Evolutionary conservation across 164 flowering plant species (phyloP).

Genomic region (Piper longum): DNA sequence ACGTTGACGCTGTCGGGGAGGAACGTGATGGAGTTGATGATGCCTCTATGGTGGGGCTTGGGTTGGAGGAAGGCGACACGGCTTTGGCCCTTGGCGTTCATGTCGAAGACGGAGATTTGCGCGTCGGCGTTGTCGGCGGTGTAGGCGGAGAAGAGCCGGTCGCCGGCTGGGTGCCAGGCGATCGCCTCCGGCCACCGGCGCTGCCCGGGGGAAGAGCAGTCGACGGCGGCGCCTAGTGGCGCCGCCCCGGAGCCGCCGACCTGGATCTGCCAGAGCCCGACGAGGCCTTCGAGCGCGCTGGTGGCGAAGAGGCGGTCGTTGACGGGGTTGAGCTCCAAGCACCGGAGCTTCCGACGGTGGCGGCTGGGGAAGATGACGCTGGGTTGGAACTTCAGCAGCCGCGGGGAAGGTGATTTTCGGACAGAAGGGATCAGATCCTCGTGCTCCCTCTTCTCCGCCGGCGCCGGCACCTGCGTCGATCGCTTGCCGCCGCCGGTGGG

Average conservation of each 20-base stretch:
- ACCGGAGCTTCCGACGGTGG: conserved; percentile 85
- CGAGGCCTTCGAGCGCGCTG: conserved; percentile 91
- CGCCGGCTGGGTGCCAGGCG: conserved; percentile 85
- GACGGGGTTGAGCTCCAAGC: conserved; percentile 58
- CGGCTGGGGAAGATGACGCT: conserved; percentile 53
- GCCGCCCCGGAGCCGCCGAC: conserved; percentile 5
- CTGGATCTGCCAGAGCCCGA: conserved; percentile 84
- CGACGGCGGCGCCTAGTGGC: conserved; percentile 47
- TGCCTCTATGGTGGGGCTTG: conserved; percentile 84
- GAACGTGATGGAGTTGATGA: conserved; percentile 67
- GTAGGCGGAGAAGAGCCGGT: conserved; percentile 48
- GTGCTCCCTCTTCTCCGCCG: conserved; percentile 16
- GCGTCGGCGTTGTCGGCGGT: conserved; percentile 78
- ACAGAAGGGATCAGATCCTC: conserved; percentile 51
- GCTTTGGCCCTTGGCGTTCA: conserved; percentile 30
- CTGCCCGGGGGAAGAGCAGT: conserved; percentile 54
- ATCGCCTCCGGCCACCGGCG: conserved; percentile 97
- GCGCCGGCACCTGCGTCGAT: too few species aligned
- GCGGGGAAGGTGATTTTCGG: conserved; percentile 34
- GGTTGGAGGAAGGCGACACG: conserved; percentile 56
- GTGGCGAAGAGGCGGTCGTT: conserved; percentile 75
- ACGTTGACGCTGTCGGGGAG: conserved; percentile 52
- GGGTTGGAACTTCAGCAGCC: conserved; percentile 27
- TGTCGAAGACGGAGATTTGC: conserved; percentile 61
- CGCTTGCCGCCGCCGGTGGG: background rate